Evolutionary conservation across 2,329 filamentous ascomycete genomes (phyloP), one percentile per base, ranked within the genome.

Genomic region (Fusarium cyanostomum): DNA sequence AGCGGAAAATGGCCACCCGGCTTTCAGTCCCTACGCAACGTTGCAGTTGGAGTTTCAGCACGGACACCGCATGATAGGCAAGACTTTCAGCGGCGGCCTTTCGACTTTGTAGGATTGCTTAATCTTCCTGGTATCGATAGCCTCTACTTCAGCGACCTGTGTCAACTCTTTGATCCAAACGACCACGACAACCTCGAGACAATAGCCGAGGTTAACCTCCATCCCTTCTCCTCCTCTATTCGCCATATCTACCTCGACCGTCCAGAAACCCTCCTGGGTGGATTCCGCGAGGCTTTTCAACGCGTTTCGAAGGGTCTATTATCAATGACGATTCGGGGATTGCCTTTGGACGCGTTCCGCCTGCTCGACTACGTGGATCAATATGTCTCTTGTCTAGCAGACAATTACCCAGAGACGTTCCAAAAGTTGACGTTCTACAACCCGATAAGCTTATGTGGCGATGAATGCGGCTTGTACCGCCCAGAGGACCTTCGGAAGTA

Each of bases 391-490:
- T 5, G 2, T 1, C 13, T 67, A 0, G 24, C 16, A 8, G 3
- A 0, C 1, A 5, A n/a, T 1, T 28, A 16, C 12, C 33, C 39
- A 4, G 8, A 34, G 5, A 59, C 51, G 2, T 24, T 65, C 6
- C 21, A 59, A 8, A 46, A 31, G 5, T 21, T 65, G 5, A 41
- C 52, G 6, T 12, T 65, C 5, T 67, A 67, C 16, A 62, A 62
- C 8, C 34, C 48, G 0, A 5, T 0, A 6, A 28, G 37, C 7
- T 15, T 67, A 3, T 0, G 27, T 6, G 37, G 41, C 1, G 18
- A 59, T 7, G 15, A 27, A 9, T 44, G 26, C 13, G 10, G 2
- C 1, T 9, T 44, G 6, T 62, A 44, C 16, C 13, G 3, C 1
- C 50, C 50, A 4, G 21, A 52, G 0, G 33, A 38, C 0, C 8